Base-by-base conservation (phyloP, 2,329 filamentous ascomycete species). In the Botryotinia calthae region DNA sequence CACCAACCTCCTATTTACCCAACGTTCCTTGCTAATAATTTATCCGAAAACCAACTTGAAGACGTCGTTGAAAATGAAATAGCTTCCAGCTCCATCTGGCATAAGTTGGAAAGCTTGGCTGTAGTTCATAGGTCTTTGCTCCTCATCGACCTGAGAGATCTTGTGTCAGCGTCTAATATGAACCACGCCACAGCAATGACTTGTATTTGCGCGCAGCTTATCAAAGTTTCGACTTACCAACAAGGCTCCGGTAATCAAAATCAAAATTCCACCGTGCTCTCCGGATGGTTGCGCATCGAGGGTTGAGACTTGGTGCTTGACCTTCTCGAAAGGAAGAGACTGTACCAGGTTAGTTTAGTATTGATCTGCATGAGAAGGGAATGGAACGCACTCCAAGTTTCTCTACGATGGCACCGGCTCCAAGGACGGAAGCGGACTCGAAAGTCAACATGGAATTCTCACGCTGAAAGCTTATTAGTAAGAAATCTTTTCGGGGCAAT, bases 401-500 rank as follows among this genome's bases (percentile, higher is more conserved):
- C 83, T 93, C 90, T 71, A 91, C 84, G 79, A 99, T 98, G 46
- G 82, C 81, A 37, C 78, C 81, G 51, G 85, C 84, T 75, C 95
- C 95, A 80, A 89, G 86, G 74, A 88, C 83, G 22, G 91, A 89
- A 62, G 85, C 79, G 64, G 87, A 90, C 87, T 98, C 94, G 81
- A 98, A 98, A 68, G 95, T 98, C 84, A 98, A 87, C 92, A 97
- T 97, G 66, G 96, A 98, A 74, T 91, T 83, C 7, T 91, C 88
- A 80, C 92, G 90, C 94, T 97, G 78, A 80, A 72, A 63, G 62
- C 73, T 75, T 76, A 63, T 79, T 65, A 78, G 74, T 64, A 64
- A 37, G 34, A 46, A 12, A 37, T n/a, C 8, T 75, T 54, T 74
- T 59, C 75, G 62, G 59, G 42, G 51, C 79, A 58, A 20, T 51